These are phyloP conservation scores for Debaryomyces castellii DNA, from an alignment of 805 yeast genomes.

Conservation along the genomic window DNA sequence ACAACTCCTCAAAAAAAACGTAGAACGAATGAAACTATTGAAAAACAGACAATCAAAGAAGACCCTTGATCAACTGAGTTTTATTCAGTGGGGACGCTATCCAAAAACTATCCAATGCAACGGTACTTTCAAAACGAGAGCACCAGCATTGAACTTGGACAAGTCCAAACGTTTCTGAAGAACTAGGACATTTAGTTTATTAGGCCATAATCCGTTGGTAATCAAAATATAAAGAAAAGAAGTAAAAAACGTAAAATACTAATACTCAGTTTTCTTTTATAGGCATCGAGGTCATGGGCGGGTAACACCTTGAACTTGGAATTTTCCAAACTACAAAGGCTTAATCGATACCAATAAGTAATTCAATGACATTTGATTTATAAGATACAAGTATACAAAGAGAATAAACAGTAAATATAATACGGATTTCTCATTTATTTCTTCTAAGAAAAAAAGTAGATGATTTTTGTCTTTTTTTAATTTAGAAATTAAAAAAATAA, in stretches of 20 bases:
- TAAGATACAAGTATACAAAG: conserved; percentile 17
- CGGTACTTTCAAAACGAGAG: conserved; percentile 21
- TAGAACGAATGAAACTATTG: conserved; percentile 14
- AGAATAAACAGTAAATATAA: conserved; percentile 2
- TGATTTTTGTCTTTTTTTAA: conserved; percentile 3
- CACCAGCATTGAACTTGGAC: conserved; percentile 6
- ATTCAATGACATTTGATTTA: conserved; percentile 14
- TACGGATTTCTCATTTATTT: conserved; percentile 16
- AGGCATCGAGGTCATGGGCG: not conserved
- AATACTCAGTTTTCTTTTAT: not conserved
- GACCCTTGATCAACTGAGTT: conserved; percentile 15
- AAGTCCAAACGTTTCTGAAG: conserved; percentile 1
- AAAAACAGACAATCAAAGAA: conserved; percentile 11
- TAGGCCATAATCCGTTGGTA: conserved; percentile 31
- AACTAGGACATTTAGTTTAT: conserved; percentile 24
- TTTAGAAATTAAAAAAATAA: conserved; percentile 3
- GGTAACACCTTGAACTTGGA: not conserved
- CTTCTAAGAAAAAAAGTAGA: conserved; percentile 6
- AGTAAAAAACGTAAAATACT: not conserved
- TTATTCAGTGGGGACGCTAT: conserved; percentile 10
- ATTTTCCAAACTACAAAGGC: not conserved
- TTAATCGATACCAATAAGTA: not conserved
- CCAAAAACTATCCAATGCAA: conserved; percentile 3
- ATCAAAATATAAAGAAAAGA: conserved; percentile 21
- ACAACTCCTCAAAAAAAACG: conserved; percentile 14